Evolutionary conservation across 1,139 yeast species (phyloP), one percentile per base, ranked within the genome.

Genomic region (Blastobotrys illinoisensis): DNA sequence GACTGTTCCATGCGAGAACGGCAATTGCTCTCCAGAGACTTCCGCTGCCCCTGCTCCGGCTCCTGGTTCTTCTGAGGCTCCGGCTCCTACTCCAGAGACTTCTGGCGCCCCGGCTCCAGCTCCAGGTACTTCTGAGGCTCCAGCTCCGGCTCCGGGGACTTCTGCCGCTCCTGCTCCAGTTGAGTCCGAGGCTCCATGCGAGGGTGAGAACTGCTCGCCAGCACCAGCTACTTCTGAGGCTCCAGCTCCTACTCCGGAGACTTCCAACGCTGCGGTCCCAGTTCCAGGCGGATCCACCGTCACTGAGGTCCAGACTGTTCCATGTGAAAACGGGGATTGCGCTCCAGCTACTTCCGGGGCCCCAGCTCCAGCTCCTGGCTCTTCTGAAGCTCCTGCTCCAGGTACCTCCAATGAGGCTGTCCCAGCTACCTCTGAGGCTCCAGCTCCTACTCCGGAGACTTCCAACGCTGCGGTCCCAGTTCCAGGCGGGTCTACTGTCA

Each of bases 81-180:
- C 45, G n/a, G 50, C 50, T 19, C 50, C 50, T 2, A 18, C 49
- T 47, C 50, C 50, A 11, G 44, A 20, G 32, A n/a, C 48, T 19
- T n/a, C n/a, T n/a, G n/a, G 11, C 48, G 9, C 48, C 44, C 23
- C 23, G 23, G 5, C n/a, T n/a, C n/a, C 23, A 21, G 23, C 6
- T 21, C 23, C 23, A 21, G 23, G 6, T 4, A 21, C 4, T 21
- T 21, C 23, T 21, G 23, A 6, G 11, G 43, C 47, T 14, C 47
- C 48, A n/a, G 43, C 48, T 16, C 52, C 18, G 4, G 44, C 18
- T 14, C 19, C 44, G 5, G 20, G 9, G 3, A 18, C 44, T 9
- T 40, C 44, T 18, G 19, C 44, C 6, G 20, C 44, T n/a, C 44
- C 44, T 9, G 44, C 9, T 3, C 44, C 44, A n/a, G n/a, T n/a